Percentiles rank a stretch among this genome's conserved stretches.
Evolutionary conservation across 495 filamentous ascomycete genomes (phyloP).

Genomic region (Talaromyces proteolyticus): DNA sequence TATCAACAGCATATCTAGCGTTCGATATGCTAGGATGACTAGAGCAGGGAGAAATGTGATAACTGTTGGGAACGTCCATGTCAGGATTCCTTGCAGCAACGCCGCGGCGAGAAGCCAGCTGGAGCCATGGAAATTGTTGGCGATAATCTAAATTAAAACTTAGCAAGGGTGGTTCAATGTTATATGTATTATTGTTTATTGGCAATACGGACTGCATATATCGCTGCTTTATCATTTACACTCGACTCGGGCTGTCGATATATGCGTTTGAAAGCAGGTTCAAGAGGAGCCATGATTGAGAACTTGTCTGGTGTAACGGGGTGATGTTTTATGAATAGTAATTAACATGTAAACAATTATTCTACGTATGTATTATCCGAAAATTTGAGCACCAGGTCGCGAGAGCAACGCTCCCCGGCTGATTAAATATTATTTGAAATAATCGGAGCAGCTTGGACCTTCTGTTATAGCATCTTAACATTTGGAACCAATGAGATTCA

Average conservation of each 20-base stretch:
- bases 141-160: neutral
- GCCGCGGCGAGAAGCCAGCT: conserved; percentile 38
- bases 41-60: conserved; percentile 27
- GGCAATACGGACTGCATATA: neutral
- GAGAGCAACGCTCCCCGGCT: too few species aligned
- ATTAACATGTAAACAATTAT: too few species aligned
- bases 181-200: too few species aligned
- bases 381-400: too few species aligned
- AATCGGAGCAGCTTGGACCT: too few species aligned
- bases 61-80: conserved; percentile 25
- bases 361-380: too few species aligned
- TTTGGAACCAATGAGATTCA: too few species aligned
- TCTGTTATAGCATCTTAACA: too few species aligned
- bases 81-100: conserved; percentile 26
- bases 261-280: neutral
- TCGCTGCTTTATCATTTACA: neutral
- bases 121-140: neutral
- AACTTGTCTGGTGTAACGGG: too few species aligned
- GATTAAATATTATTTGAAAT: too few species aligned
- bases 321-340: too few species aligned
- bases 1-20: conserved; percentile 17
- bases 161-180: too few species aligned
- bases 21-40: conserved; percentile 22
- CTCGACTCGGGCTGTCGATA: neutral
- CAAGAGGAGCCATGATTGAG: neutral